Conservation (phyloP, 805 yeast species). For the Barnettozyma salicaria region DNA sequence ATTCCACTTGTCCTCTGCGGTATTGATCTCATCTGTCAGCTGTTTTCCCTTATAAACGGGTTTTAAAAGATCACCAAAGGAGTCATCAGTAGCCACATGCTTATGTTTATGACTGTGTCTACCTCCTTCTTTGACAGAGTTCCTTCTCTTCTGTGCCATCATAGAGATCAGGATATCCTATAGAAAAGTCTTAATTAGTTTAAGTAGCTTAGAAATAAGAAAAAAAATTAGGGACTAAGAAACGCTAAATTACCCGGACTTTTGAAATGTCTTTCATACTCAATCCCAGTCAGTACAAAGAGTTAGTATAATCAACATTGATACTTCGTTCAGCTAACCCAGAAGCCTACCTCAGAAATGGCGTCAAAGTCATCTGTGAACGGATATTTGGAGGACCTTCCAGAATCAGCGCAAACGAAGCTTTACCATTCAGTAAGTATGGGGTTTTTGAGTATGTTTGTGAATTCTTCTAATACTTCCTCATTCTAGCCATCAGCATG, state of each 20-base stretch:
- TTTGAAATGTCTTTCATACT: neutral
- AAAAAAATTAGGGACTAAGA: neutral
- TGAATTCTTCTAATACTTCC: neutral
- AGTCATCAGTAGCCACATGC: conserved; percentile 39
- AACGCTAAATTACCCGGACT: conserved; percentile 15
- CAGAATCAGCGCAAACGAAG: conserved; percentile 77
- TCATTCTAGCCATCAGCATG: conserved; percentile 73
- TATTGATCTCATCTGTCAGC: conserved; percentile 79
- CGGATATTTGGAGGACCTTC: conserved; percentile 84
- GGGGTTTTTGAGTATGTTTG: neutral
- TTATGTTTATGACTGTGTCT: conserved; percentile 16
- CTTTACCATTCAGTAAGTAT: conserved; percentile 55
- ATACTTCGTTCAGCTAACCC: neutral
- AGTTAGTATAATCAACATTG: no score
- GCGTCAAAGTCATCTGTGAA: conserved; percentile 51
- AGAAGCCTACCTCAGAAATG: conserved; percentile 9
- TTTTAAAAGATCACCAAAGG: conserved; percentile 70
- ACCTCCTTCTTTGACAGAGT: conserved; percentile 12
- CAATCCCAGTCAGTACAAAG: no score
- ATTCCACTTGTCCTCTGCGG: conserved; percentile 97
- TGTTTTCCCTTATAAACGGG: conserved; percentile 83
- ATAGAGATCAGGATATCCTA: neutral
- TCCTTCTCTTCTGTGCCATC: conserved; percentile 25
- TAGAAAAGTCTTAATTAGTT: neutral
- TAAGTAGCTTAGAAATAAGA: conserved; percentile 1